These are phyloP conservation scores for Salix exigua DNA, from an alignment of 345 rosid genomes.

Conservation along the genomic window DNA sequence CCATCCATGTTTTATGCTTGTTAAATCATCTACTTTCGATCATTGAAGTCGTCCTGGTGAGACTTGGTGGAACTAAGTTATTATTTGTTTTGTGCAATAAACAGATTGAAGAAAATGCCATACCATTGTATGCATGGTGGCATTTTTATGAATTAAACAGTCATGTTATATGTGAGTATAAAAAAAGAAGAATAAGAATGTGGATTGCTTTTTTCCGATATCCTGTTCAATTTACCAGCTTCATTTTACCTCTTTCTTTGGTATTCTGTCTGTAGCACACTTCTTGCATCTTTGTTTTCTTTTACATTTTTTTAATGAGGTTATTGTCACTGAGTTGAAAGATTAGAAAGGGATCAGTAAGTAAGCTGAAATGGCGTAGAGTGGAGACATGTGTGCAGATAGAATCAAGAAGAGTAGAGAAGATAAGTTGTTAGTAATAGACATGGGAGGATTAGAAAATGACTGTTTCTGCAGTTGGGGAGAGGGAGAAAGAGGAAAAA, in stretches of 20 bases:
- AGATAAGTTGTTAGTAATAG: no score
- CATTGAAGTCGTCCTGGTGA: background rate
- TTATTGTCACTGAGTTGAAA: background rate
- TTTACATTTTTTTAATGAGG: background rate
- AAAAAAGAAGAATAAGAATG: background rate
- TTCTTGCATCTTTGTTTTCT: no score
- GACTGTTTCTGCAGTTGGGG: background rate
- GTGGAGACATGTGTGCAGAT: background rate
- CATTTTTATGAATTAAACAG: background rate
- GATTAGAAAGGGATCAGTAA: background rate
- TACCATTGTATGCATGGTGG: background rate
- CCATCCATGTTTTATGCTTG: background rate
- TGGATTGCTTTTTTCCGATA: background rate
- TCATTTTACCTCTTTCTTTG: background rate
- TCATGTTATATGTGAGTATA: background rate
- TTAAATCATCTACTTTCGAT: background rate
- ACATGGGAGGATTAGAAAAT: background rate
- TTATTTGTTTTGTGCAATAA: background rate
- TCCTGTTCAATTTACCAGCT: background rate
- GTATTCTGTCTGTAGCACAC: no score
- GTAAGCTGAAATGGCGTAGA: background rate
- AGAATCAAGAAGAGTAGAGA: background rate
- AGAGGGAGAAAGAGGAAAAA: background rate
- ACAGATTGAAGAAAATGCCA: background rate
- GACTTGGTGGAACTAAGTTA: background rate